A percentile compares a stretch with the other conserved stretches of the same genome.
Conservation (phyloP, 2,329 filamentous ascomycete genomes). For the Aspergillus japonicus region DNA sequence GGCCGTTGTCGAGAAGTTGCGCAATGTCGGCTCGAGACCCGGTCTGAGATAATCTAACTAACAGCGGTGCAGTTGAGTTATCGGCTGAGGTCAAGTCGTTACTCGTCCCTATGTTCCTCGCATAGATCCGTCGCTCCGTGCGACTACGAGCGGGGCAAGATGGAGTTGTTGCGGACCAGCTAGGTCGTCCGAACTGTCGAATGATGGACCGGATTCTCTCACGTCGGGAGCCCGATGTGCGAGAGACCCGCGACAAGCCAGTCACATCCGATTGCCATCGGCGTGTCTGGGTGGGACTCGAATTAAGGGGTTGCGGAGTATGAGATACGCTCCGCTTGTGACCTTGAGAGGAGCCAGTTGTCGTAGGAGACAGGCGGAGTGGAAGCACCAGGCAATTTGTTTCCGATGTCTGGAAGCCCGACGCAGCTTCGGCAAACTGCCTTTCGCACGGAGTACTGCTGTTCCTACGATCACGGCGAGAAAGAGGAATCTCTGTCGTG, state of each 20-base stretch:
- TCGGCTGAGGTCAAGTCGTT: slow-evolving; percentile 35
- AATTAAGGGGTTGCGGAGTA: slow-evolving; percentile 8
- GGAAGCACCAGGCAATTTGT: slow-evolving; percentile 15
- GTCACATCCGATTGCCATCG: slow-evolving; percentile 23
- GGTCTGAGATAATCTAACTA: slow-evolving; percentile 39
- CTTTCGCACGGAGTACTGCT: slow-evolving; percentile 29
- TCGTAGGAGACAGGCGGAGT: slow-evolving; percentile 14
- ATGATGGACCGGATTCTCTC: slow-evolving; percentile 21
- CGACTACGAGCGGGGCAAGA: slow-evolving; percentile 14
- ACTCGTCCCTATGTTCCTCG: slow-evolving; percentile 32
- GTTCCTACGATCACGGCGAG: slow-evolving; percentile 10
- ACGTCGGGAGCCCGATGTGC: slow-evolving; percentile 20
- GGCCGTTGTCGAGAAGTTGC: slow-evolving; percentile 31
- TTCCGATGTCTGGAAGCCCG: slow-evolving; percentile 15
- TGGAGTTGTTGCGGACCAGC: slow-evolving; percentile 3
- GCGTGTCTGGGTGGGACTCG: slow-evolving; percentile 12
- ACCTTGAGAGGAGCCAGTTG: slow-evolving; percentile 11
- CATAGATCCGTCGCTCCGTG: slow-evolving; percentile 11
- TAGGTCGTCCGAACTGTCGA: slow-evolving; percentile 18
- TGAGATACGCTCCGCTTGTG: slow-evolving; percentile 24
- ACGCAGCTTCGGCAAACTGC: slow-evolving; percentile 25
- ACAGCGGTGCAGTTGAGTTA: slow-evolving; percentile 29
- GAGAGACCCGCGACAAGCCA: slow-evolving; percentile 2
- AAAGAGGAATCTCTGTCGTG: slow-evolving; percentile 1
- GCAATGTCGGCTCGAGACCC: slow-evolving; percentile 36